Evolutionary conservation across 169 alveolate species (phyloP).

Genomic region (Miamiensis avidus): DNA sequence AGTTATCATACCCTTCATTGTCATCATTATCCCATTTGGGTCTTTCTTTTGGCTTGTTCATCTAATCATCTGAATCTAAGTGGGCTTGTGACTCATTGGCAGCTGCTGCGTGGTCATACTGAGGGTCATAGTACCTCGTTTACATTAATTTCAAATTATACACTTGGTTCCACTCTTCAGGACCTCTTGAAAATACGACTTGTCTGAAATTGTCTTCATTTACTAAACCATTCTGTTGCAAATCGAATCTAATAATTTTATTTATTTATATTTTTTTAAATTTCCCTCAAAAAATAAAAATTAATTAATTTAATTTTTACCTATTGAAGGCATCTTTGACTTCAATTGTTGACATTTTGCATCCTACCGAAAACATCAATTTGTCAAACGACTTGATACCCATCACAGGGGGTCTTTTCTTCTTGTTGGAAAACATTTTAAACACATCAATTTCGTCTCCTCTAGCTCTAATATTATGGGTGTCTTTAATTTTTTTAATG

Average conservation of each 20-base stretch:
- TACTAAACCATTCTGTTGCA: neutral
- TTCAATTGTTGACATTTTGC: neutral
- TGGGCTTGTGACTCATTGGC: too few relatives aligned
- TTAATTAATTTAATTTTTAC: too few relatives aligned
- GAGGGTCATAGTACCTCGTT: neutral
- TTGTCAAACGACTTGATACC: neutral
- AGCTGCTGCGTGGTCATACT: too few relatives aligned
- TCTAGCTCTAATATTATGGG: neutral
- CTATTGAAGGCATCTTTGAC: neutral
- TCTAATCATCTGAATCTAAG: too few relatives aligned
- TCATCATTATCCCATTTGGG: neutral
- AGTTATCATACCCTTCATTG: neutral
- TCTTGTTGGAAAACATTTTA: neutral
- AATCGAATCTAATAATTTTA: neutral
- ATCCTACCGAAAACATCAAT: neutral
- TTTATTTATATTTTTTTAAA: too few relatives aligned
- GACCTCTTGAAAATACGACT: neutral
- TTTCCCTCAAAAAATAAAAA: too few relatives aligned
- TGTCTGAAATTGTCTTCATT: neutral
- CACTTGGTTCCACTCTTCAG: neutral
- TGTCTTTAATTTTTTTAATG: too few relatives aligned
- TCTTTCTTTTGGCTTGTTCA: neutral
- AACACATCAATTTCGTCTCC: neutral
- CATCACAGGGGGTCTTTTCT: neutral
- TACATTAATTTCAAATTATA: neutral